Evolutionary conservation across 352 stramenopile genomes (phyloP).

Genomic region (Phytophthora pluvialis): DNA sequence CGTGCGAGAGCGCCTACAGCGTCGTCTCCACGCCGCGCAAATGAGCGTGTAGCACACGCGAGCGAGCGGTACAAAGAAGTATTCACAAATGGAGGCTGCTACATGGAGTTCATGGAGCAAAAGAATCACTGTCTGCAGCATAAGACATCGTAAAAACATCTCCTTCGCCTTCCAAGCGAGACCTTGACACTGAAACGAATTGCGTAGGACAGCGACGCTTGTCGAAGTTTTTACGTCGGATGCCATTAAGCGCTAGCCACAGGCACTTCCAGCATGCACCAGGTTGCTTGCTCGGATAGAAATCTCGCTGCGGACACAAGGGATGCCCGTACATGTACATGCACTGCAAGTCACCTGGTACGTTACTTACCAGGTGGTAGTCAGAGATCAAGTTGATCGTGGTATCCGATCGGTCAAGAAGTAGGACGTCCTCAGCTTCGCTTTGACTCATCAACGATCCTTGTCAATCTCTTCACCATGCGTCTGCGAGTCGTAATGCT

Average conservation of each 20-base stretch:
- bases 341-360: constrained; percentile 2
- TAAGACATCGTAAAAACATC: constrained; percentile 12
- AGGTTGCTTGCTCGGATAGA: too few species aligned
- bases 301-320: too few species aligned
- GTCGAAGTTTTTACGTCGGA: too few species aligned
- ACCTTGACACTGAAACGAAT: neutral
- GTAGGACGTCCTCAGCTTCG: constrained; percentile 11
- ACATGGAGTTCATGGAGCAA: neutral
- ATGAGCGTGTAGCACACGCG: constrained; percentile 8
- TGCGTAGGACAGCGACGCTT: neutral
- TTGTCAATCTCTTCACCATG: constrained; percentile 28
- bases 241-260: too few species aligned
- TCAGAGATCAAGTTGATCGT: constrained; percentile 12
- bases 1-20: constrained; percentile 63
- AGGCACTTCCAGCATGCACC: too few species aligned
- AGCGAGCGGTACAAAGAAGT: neutral
- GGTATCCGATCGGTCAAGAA: constrained; percentile 16
- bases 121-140: neutral
- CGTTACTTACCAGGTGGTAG: constrained; percentile 21
- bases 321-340: neutral
- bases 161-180: neutral
- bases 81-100: neutral
- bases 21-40: constrained; percentile 67
- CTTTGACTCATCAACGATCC: constrained; percentile 26
- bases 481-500: constrained; percentile 26